Conservation (phyloP, 345 rosid species). For the Aethionema arabicum region DNA sequence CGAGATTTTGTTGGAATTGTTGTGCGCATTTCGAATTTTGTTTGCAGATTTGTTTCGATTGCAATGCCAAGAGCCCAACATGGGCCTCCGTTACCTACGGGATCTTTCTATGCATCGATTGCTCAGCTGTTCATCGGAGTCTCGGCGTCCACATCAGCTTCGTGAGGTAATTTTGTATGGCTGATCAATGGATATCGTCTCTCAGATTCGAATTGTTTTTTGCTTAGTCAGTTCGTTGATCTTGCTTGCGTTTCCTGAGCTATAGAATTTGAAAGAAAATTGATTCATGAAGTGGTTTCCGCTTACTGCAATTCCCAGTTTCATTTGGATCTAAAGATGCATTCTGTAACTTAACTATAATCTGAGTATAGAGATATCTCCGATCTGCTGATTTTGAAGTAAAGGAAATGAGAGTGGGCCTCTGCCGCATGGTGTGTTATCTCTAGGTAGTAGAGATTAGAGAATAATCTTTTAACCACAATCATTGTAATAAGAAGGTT, state of each 20-base stretch:
- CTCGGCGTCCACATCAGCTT: conserved; percentile 97
- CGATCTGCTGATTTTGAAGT: neutral
- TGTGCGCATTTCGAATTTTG: neutral
- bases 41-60: conserved; percentile 84
- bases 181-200: neutral
- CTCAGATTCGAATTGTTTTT: neutral
- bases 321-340: conserved; percentile 1
- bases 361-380: neutral
- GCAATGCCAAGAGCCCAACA: conserved; percentile 92
- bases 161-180: conserved; percentile 53
- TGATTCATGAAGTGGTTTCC: neutral
- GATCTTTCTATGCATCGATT: conserved; percentile 94
- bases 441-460: neutral
- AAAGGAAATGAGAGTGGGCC: too few relatives aligned
- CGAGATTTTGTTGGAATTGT: neutral
- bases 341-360: neutral
- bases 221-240: neutral
- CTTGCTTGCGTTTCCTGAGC: neutral
- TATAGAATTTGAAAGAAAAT: neutral
- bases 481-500: too few relatives aligned
- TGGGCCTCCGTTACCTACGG: conserved; percentile 99
- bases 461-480: neutral
- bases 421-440: too few relatives aligned
- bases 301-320: neutral
- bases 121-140: conserved; percentile 95